phyloP scores from a whole-genome alignment of 768 basidiomycete species.

The Podaxis sp. region DNA sequence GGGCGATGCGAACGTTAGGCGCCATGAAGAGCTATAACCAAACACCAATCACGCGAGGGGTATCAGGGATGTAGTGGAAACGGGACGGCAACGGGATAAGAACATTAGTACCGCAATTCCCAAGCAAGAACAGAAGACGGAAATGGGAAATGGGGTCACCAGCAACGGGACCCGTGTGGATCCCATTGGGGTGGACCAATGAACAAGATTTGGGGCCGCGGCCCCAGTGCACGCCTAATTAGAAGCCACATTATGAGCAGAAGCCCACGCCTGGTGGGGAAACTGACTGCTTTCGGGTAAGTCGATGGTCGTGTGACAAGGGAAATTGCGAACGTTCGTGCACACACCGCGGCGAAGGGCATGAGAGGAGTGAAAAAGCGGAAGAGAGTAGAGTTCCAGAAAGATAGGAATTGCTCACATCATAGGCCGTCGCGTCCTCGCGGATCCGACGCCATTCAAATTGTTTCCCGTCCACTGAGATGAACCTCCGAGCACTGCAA shows the following conservation, averaged over 20 bases:
- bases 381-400: background rate
- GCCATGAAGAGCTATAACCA: conserved; percentile 40
- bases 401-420: conserved; percentile 41
- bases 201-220: background rate
- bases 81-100: background rate
- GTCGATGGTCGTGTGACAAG: background rate
- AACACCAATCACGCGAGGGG: background rate
- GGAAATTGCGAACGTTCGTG: background rate
- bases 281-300: background rate
- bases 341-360: background rate
- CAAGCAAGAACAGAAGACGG: conserved; percentile 2
- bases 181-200: conserved; percentile 6
- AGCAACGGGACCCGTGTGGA: conserved; percentile 3
- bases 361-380: background rate
- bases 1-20: conserved; percentile 51
- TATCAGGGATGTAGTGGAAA: background rate
- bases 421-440: conserved; percentile 52
- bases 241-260: background rate
- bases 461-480: conserved; percentile 50
- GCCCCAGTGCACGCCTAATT: background rate
- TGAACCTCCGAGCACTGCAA: conserved; percentile 58
- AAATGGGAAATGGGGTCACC: background rate
- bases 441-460: conserved; percentile 66
- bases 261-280: background rate
- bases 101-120: background rate